Conservation (phyloP, 2,329 filamentous ascomycete species). For the Sarocladium kiliense region DNA sequence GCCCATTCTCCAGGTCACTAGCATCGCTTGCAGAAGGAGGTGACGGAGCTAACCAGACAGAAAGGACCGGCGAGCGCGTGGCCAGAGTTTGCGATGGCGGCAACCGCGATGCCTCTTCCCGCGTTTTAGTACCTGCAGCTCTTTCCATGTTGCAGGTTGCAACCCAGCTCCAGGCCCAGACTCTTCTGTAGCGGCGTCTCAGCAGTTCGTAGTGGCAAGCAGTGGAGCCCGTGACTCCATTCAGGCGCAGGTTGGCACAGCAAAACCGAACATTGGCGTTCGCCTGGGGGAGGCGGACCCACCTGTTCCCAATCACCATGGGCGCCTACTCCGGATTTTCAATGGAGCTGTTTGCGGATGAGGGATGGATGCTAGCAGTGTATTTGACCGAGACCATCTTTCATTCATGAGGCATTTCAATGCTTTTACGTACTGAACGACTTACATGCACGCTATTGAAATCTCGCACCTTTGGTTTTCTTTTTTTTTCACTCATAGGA, state of each 20-base stretch:
- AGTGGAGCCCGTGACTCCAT: too few species aligned
- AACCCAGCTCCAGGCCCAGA: too few species aligned
- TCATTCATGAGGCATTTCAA: background rate
- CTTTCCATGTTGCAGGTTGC: background rate
- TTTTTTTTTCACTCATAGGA: too few species aligned
- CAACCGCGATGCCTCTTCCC: background rate
- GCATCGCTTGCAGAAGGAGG: background rate
- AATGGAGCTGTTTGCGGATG: slow-evolving; percentile 1
- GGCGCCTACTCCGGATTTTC: too few species aligned
- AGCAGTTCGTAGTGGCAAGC: background rate
- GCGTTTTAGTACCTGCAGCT: background rate
- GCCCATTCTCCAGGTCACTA: background rate
- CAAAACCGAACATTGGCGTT: background rate
- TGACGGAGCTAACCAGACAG: background rate
- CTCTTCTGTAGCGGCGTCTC: background rate
- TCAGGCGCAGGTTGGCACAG: background rate
- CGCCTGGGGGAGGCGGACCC: background rate
- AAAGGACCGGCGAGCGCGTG: background rate
- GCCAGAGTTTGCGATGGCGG: background rate
- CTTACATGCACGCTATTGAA: background rate
- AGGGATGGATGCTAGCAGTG: background rate
- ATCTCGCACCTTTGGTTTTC: background rate
- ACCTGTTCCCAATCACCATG: background rate
- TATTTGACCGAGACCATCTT: background rate
- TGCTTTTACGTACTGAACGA: background rate